Percentiles rank a stretch among this genome's conserved stretches.
Evolutionary conservation across 768 basidiomycete species (phyloP).

Genomic region (Pleurotus platypus): DNA sequence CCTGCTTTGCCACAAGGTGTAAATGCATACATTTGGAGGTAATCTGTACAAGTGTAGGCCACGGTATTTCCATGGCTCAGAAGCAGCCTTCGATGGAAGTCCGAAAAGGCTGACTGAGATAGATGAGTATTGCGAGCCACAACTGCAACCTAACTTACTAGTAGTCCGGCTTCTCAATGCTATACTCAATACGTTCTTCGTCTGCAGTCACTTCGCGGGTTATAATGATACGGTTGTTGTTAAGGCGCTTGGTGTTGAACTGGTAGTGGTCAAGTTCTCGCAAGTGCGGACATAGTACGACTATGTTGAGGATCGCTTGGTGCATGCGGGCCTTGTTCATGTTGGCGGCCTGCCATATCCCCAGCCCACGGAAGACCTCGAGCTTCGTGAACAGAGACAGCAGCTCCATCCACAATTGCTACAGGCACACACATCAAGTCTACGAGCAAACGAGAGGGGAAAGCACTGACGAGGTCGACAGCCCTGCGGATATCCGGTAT

Average conservation of each 20-base stretch:
- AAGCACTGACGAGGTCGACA: conserved; percentile 23
- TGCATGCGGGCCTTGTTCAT: conserved; percentile 36
- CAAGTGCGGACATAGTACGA: conserved; percentile 36
- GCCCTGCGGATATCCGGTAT: conserved; percentile 16
- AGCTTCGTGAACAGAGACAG: conserved; percentile 38
- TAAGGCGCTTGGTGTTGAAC: conserved; percentile 27
- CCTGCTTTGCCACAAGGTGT: too few relatives aligned
- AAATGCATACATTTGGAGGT: too few relatives aligned
- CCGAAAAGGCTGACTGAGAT: background rate
- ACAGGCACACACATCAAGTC: background rate
- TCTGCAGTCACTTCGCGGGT: conserved; percentile 21
- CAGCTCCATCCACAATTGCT: conserved; percentile 38
- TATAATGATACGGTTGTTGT: conserved; percentile 34
- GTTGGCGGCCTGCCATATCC: conserved; percentile 38
- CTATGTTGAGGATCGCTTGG: conserved; percentile 33
- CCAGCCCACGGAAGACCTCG: conserved; percentile 38
- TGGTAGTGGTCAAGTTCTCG: conserved; percentile 38
- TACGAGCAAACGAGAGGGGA: background rate
- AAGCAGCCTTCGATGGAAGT: too few relatives aligned
- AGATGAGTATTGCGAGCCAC: background rate
- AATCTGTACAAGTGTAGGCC: too few relatives aligned
- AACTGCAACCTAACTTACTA: background rate
- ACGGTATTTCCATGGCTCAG: too few relatives aligned
- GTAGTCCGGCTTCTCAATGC: conserved; percentile 1
- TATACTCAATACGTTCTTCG: conserved; percentile 11